Evolutionary conservation across 768 basidiomycete genomes (phyloP), one percentile per base, ranked within the genome.

Genomic region (Cyclocybe aegerita): DNA sequence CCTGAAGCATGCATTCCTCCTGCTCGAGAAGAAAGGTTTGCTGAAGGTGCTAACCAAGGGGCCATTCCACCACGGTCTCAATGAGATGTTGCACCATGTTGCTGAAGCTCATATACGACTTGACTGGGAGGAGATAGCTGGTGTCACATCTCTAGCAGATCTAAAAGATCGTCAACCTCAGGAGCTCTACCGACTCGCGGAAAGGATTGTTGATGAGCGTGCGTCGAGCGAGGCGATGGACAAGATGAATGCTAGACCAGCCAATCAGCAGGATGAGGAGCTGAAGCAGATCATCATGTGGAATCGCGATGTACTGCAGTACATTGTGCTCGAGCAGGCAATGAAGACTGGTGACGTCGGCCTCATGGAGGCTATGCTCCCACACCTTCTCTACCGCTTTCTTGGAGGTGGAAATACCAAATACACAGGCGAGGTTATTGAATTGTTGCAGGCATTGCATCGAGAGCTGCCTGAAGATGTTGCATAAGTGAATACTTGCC

Each of bases 331-430:
- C 0, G 46, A 65, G 16, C 40, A 66, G 3, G 70, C 73, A 0
- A 72, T 76, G n/a, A 59, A 54, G 34, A 32, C 45, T 3, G 73
- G 77, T 11, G 69, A 75, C 55, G 66, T 74, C 4, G 68, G 70
- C 1, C 8, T 59, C 0, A 68, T 75, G 65, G 67, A 73, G 47
- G 56, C 55, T 31, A 54, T 65, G 39, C 43, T 73, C 1, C 72
- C 71, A 4, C 30, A 36, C 1, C 49, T 72, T 1, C 48, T 70
- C 1, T 68, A 68, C 29, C 63, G 68, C 3, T 74, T 70, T 52
- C 15, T 51, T 16, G 72, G 70, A 0, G 69, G 69, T 5, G 53
- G 61, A 7, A 72, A 71, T 52, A 39, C 47, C 1, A 70, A 73
- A 4, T 75, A 75, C 48, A 42, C 64, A 1, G 45, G 16, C 2